Percentiles rank a stretch among this genome's conserved stretches.
These are phyloP conservation scores for Monilinia fructicola DNA, from an alignment of 2,329 filamentous ascomycete genomes.

Conservation along the genomic window DNA sequence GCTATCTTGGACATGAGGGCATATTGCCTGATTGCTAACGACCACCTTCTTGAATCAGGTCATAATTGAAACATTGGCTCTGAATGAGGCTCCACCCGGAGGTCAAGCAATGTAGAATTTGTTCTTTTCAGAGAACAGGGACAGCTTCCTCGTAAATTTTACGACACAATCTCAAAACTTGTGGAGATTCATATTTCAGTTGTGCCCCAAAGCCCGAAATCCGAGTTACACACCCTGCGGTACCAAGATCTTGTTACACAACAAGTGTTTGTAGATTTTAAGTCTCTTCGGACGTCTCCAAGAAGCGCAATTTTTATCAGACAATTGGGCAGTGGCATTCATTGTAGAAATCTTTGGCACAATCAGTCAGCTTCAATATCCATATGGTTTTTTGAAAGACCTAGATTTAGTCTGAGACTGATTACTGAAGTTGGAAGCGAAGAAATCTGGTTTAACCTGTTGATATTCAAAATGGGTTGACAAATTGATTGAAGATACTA, in stretches of 20 bases:
- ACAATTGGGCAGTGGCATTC: neutral
- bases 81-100: neutral
- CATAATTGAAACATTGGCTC: neutral
- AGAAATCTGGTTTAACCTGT: neutral
- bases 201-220: neutral
- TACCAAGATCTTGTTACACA: conserved; percentile 22
- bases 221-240: neutral
- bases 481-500: no score
- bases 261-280: conserved; percentile 46
- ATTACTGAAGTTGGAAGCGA: neutral
- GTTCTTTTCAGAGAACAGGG: conserved; percentile 46
- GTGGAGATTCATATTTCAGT: conserved; percentile 25
- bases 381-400: neutral
- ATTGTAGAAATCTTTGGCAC: neutral
- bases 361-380: neutral
- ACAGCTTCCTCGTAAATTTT: conserved; percentile 16
- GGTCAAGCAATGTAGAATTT: conserved; percentile 41
- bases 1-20: conserved; percentile 20
- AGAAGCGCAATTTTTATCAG: neutral
- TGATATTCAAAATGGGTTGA: neutral
- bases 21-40: no score
- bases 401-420: neutral
- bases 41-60: neutral
- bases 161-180: conserved; percentile 21
- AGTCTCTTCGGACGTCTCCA: conserved; percentile 47